Percentiles rank a stretch among this genome's conserved stretches.
phyloP scores from a whole-genome alignment of 2,329 filamentous ascomycete species.

The Fusarium sterilihyphosum region DNA sequence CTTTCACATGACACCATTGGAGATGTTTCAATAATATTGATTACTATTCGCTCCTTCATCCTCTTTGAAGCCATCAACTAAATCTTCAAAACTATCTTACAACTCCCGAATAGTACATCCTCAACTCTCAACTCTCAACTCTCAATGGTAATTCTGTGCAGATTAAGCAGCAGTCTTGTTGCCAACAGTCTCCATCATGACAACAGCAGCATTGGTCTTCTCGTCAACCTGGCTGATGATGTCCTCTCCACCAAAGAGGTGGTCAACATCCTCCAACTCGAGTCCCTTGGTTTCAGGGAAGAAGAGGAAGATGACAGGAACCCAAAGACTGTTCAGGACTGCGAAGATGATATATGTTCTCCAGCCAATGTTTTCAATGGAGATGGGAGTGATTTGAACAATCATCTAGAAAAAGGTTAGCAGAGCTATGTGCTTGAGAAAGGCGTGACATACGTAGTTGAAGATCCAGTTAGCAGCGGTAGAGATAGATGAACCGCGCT shows the following conservation, averaged over 20 bases:
- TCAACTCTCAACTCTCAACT: neutral
- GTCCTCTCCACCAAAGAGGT: conserved; percentile 28
- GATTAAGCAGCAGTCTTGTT: neutral
- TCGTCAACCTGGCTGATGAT: conserved; percentile 23
- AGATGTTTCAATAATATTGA: neutral
- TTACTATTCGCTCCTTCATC: neutral
- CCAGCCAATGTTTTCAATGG: conserved; percentile 54
- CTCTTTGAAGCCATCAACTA: neutral
- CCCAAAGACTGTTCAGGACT: conserved; percentile 46
- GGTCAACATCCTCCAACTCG: conserved; percentile 60
- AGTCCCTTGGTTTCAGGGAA: conserved; percentile 60
- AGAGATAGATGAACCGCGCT: conserved; percentile 47
- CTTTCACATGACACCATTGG: neutral
- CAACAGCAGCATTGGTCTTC: conserved; percentile 11
- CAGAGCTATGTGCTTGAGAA: rapidly evolving
- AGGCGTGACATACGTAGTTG: conserved; percentile 42
- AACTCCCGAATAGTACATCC: neutral
- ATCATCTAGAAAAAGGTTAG: neutral
- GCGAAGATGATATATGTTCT: conserved; percentile 63
- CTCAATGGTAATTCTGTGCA: neutral
- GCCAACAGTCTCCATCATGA: conserved; percentile 16
- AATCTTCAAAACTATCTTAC: neutral
- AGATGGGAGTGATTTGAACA: conserved; percentile 36
- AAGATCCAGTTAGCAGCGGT: conserved; percentile 50
- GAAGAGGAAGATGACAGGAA: conserved; percentile 53